These are phyloP conservation scores for Claviceps quebecensis DNA, from an alignment of 2,329 filamentous ascomycete species.

Conservation along the genomic window DNA sequence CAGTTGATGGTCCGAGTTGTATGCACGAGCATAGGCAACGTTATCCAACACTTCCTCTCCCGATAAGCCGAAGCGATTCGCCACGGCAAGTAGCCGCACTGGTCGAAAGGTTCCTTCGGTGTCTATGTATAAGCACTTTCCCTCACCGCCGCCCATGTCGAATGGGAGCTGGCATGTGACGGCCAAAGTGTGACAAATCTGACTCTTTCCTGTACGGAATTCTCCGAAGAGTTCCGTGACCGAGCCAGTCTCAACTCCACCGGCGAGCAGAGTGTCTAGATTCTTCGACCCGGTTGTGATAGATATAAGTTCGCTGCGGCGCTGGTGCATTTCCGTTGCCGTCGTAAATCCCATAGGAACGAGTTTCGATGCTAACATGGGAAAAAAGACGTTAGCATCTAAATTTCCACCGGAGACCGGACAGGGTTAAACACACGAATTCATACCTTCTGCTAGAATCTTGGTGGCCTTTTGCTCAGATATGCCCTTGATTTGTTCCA, in stretches of 20 bases:
- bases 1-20: conserved; percentile 96
- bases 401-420: no score
- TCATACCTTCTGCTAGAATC: conserved; percentile 70
- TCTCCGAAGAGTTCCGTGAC: conserved; percentile 98
- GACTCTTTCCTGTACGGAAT: conserved; percentile 95
- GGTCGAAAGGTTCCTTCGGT: conserved; percentile 96
- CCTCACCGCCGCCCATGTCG: conserved; percentile 97
- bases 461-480: conserved; percentile 94
- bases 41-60: conserved; percentile 98
- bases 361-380: conserved; percentile 79
- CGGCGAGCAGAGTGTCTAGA: conserved; percentile 84
- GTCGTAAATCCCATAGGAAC: conserved; percentile 99
- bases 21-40: conserved; percentile 91
- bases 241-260: conserved; percentile 90
- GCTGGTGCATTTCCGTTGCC: conserved; percentile 96
- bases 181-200: conserved; percentile 96
- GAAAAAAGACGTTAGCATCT: conserved; percentile 20
- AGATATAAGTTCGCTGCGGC: conserved; percentile 90
- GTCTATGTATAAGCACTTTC: conserved; percentile 96
- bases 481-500: conserved; percentile 96
- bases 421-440: background rate
- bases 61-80: conserved; percentile 84
- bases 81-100: conserved; percentile 78
- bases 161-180: conserved; percentile 96
- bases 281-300: conserved; percentile 98